phyloP scores from a whole-genome alignment of 129 eudicot genomes.

The Artemisia tridentata region DNA sequence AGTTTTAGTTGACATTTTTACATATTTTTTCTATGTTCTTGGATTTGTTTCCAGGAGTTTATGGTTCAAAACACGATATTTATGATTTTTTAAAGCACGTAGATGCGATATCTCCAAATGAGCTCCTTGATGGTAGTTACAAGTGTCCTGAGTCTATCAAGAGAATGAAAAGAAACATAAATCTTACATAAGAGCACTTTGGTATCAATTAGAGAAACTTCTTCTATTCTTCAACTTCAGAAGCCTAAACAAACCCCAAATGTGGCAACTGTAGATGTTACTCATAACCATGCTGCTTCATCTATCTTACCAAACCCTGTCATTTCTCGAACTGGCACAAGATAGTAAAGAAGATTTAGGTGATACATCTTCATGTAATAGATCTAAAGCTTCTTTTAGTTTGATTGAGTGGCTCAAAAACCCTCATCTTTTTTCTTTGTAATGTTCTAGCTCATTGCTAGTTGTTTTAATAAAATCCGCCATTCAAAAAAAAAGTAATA shows the following conservation, averaged over 20 bases:
- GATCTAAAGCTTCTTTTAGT: too few species aligned
- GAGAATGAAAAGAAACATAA: slow-evolving; percentile 67
- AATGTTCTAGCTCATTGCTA: too few species aligned
- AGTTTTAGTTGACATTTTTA: background rate
- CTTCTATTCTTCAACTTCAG: slow-evolving; percentile 58
- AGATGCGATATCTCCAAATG: slow-evolving; percentile 62
- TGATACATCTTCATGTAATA: slow-evolving; percentile 35
- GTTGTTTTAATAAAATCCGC: too few species aligned
- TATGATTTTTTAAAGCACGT: slow-evolving; percentile 62
- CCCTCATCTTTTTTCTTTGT: too few species aligned
- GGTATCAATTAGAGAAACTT: slow-evolving; percentile 63
- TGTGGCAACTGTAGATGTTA: slow-evolving; percentile 39
- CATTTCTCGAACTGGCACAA: slow-evolving; percentile 34
- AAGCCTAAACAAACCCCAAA: slow-evolving; percentile 40
- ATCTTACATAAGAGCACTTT: slow-evolving; percentile 43
- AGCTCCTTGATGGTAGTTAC: slow-evolving; percentile 74
- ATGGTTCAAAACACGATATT: slow-evolving; percentile 66
- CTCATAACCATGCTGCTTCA: slow-evolving; percentile 29
- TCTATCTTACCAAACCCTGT: slow-evolving; percentile 25
- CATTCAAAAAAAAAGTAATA: too few species aligned
- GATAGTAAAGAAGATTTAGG: slow-evolving; percentile 32
- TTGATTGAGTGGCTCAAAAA: too few species aligned
- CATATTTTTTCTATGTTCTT: slow-evolving; percentile 6
- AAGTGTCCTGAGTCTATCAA: slow-evolving; percentile 41
- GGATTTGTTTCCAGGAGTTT: slow-evolving; percentile 51